phyloP scores from a whole-genome alignment of 352 stramenopile genomes.

The Phytophthora rubi region DNA sequence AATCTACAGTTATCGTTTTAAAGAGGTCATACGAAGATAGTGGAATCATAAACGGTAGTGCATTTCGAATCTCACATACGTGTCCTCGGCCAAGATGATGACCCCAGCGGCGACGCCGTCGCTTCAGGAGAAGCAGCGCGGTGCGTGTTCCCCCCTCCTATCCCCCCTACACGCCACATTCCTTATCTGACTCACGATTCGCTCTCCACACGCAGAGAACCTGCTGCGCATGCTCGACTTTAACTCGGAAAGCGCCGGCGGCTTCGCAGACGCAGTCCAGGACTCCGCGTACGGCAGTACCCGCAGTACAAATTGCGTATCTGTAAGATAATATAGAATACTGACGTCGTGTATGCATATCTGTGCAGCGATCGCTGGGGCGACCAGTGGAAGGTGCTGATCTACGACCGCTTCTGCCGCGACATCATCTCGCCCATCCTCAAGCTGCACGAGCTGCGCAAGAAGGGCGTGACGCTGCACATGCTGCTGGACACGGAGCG shows the following conservation, averaged over 20 bases:
- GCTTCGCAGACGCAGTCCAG: slow-evolving; percentile 39
- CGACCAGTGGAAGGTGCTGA: slow-evolving; percentile 96
- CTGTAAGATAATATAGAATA: not conserved
- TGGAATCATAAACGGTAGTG: no score
- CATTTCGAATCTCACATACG: slow-evolving; percentile 1
- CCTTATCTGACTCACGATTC: not conserved
- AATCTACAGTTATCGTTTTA: no score
- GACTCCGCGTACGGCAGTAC: slow-evolving; percentile 40
- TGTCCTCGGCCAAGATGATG: slow-evolving; percentile 44
- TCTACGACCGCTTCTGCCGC: slow-evolving; percentile 96
- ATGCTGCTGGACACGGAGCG: slow-evolving; percentile 95
- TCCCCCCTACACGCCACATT: not conserved
- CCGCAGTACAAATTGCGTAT: not conserved
- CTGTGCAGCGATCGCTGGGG: slow-evolving; percentile 70
- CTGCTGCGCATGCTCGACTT: slow-evolving; percentile 88
- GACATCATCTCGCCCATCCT: slow-evolving; percentile 98
- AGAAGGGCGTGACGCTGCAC: slow-evolving; percentile 97
- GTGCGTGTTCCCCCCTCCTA: slow-evolving; percentile 43
- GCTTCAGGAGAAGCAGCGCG: slow-evolving; percentile 87
- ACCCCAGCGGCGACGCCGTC: slow-evolving; percentile 45
- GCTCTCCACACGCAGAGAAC: slow-evolving; percentile 49
- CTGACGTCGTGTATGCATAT: not conserved
- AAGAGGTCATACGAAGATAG: no score
- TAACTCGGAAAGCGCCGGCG: slow-evolving; percentile 65
- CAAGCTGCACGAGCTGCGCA: slow-evolving; percentile 96